Evolutionary conservation across 2,329 filamentous ascomycete species (phyloP), one percentile per base, ranked within the genome.

Genomic region (Cryphonectria japonica): DNA sequence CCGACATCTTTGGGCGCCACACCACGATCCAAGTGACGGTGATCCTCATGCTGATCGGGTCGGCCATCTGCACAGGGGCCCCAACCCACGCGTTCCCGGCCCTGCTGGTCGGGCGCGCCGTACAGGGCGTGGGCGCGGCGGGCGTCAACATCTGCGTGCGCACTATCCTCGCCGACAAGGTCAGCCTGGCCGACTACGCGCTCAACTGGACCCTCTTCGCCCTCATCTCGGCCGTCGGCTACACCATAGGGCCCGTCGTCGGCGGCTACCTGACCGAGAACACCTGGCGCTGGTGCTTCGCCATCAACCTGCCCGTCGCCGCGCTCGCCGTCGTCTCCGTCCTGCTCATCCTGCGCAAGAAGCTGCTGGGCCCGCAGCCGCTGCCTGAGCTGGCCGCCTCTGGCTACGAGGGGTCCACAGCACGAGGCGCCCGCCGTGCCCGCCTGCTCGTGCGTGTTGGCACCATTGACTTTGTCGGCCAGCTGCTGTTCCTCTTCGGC

Each of bases 201-300:
- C 85, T 84, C 74, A 91, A 90, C 74, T 90, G 86, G 81, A 87
- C 87, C 2, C 79, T 88, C 9, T 91, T 93, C 73, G 85, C 88
- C 0, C 74, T 92, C 11, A 82, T 91, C 0, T 85, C 84, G 9
- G 89, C 89, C 0, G 76, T 89, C 7, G 86, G 87, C 16, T 92
- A 89, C 76, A 85, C 85, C 1, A 75, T 90, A 14, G 89, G 90
- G 0, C 90, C 90, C 0, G 84, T 91, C 1, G 80, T 91, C 34
- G 90, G 90, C 59, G 89, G 84, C 0, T 87, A 86, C 71, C 81
- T 89, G 16, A 86, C 86, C 29, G 80, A 82, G 50, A 79, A 83
- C 4, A 85, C 83, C 73, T 92, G 90, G 90, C 82, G 89, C 66
- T 92, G 91, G 85, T 90, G 88, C 76, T 92, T 92, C 77, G 88